Base-by-base conservation (phyloP, 1,284 basidiomycete species). In the Wolfiporia cocos region DNA sequence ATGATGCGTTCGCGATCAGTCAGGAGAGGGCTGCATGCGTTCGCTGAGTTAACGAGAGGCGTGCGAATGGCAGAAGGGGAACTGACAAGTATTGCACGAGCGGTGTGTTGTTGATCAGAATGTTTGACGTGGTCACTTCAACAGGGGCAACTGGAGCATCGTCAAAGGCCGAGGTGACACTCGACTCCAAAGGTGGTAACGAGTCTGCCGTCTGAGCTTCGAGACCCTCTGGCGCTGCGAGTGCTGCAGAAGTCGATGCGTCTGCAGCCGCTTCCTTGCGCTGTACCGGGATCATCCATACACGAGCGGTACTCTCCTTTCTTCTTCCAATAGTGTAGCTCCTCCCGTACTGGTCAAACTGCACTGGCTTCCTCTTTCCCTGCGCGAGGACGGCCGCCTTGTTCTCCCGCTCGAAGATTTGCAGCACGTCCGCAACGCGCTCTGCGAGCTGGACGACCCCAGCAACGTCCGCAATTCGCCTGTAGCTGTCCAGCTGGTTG, bases 221-320 rank as follows among this genome's bases (percentile, higher is more conserved):
- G 29, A 18, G 3, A 3, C 19, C 29, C 22, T 22, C 28, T 11
- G 42, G 33, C 10, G 46, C 39, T 7, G 48, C 38, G 2, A 43
- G n/a, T 28, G 42, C 26, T 2, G 49, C 36, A 14, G 47, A 37
- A 4, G 39, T 42, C 9, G 32, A 22, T 21, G 33, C 5, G 5
- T 48, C 22, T 4, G 40, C n/a, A 6, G 39, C 22, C 0, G 37
- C 33, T n/a, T 26, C 24, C 24, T 35, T 22, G 17, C 58, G 51
- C 44, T 77, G 72, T 11, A 80, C 73, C n/a, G 86, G 84, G 41
- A 97, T 86, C 66, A 97, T 83, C 94, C 95, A 99, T 2, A 94
- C 92, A 36, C 92, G 76, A 18, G 92, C 91, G 2, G 81, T 71
- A 54, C 86, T 87, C 44, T 88, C 89, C 66, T 96, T 96, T 54